phyloP scores from a whole-genome alignment of 768 basidiomycete species.

The Pleurotus eryngii region DNA sequence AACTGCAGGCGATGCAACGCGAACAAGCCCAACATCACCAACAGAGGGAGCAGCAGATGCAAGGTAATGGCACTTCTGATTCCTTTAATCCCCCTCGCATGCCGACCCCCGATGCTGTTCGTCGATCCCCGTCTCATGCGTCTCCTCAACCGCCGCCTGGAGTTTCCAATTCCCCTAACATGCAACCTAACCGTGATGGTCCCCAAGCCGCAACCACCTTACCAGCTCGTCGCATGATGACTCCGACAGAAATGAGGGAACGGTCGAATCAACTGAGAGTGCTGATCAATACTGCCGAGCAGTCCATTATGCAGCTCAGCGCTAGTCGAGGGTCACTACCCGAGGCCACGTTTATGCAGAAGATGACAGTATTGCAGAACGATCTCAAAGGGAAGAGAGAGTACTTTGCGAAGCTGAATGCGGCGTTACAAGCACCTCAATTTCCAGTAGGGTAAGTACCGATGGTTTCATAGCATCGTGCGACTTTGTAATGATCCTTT shows the following conservation, averaged over 20 bases:
- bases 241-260: slow-evolving; percentile 16
- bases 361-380: slow-evolving; percentile 7
- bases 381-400: slow-evolving; percentile 37
- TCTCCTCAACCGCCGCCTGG: slow-evolving; percentile 21
- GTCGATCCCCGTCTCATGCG: slow-evolving; percentile 47
- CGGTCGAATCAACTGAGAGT: slow-evolving; percentile 11
- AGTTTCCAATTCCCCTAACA: slow-evolving; percentile 8
- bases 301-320: slow-evolving; percentile 14
- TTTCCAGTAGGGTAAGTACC: no score
- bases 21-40: slow-evolving; percentile 14
- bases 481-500: no score
- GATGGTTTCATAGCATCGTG: no score
- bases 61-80: slow-evolving; percentile 32
- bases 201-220: background rate
- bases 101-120: slow-evolving; percentile 39
- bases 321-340: slow-evolving; percentile 5
- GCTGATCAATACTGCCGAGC: slow-evolving; percentile 16
- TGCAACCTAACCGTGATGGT: slow-evolving; percentile 5
- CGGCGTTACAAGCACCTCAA: slow-evolving; percentile 19
- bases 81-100: slow-evolving; percentile 48
- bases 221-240: slow-evolving; percentile 16
- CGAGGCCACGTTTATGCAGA: slow-evolving; percentile 3
- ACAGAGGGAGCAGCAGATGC: slow-evolving; percentile 27
- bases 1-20: slow-evolving; percentile 5
- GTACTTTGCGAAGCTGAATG: slow-evolving; percentile 30